These are phyloP conservation scores for Pseudogymnoascus sp. DNA, from an alignment of 2,329 filamentous ascomycete genomes.

Conservation along the genomic window DNA sequence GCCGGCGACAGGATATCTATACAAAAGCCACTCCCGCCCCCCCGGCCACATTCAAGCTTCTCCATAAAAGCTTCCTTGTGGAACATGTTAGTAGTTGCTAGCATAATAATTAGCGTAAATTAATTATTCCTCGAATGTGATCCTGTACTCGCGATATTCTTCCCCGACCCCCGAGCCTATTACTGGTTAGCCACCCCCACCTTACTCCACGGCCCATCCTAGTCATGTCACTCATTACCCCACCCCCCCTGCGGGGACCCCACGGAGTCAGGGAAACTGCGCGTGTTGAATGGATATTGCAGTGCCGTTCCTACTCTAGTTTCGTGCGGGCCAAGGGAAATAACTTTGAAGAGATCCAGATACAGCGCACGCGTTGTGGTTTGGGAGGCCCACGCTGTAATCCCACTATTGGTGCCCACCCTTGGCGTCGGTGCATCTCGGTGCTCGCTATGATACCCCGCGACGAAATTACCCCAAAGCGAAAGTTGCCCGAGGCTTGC, in stretches of 20 bases:
- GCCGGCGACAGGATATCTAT: neutral
- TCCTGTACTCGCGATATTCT: neutral
- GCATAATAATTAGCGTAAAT: neutral
- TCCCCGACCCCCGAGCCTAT: neutral
- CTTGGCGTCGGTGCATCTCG: constrained; percentile 7
- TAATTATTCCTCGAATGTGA: constrained; percentile 5
- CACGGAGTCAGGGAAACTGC: neutral
- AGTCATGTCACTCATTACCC: neutral
- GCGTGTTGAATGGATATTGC: neutral
- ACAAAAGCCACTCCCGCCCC: neutral
- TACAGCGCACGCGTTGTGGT: neutral
- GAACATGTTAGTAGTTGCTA: neutral
- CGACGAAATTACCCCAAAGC: neutral
- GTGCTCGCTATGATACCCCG: neutral
- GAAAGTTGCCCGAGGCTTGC: neutral
- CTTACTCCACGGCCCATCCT: neutral
- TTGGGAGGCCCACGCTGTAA: neutral
- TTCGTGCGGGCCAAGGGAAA: constrained; percentile 3
- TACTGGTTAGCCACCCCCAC: neutral
- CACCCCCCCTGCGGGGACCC: neutral
- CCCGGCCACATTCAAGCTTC: neutral
- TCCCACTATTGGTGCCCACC: neutral
- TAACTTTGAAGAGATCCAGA: neutral
- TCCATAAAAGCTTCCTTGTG: neutral
- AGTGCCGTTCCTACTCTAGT: neutral